Conservation (phyloP, 257 asterid genomes). For the Datura wrightii region DNA sequence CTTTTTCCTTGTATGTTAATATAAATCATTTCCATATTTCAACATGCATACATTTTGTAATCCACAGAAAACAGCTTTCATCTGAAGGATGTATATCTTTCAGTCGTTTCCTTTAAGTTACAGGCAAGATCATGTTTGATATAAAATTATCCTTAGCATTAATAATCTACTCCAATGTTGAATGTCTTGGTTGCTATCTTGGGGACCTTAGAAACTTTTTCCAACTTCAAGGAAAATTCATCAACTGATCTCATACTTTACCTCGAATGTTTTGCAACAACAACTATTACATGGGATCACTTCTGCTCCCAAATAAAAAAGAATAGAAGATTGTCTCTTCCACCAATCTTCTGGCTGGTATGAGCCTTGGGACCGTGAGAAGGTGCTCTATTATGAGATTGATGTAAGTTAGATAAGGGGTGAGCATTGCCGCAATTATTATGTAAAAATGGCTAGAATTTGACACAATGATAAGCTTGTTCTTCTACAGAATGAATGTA, state of each 20-base stretch:
- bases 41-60: neutral
- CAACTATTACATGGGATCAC: neutral
- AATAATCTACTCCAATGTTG: neutral
- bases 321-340: neutral
- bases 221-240: conserved; percentile 20
- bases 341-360: neutral
- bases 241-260: neutral
- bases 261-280: neutral
- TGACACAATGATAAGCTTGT: conserved; percentile 1
- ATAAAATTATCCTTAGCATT: neutral
- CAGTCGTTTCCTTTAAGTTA: neutral
- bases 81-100: neutral
- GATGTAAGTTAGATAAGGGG: neutral
- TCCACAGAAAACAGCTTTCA: neutral
- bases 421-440: neutral
- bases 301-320: neutral
- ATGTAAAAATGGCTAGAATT: neutral
- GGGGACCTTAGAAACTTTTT: neutral
- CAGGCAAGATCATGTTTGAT: conserved; percentile 4
- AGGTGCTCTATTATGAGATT: neutral
- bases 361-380: neutral
- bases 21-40: neutral
- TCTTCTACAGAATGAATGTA: neutral
- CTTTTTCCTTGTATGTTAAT: neutral
- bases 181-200: neutral